These are phyloP conservation scores for Laguncularia racemosa DNA, from an alignment of 345 rosid species.

Conservation along the genomic window DNA sequence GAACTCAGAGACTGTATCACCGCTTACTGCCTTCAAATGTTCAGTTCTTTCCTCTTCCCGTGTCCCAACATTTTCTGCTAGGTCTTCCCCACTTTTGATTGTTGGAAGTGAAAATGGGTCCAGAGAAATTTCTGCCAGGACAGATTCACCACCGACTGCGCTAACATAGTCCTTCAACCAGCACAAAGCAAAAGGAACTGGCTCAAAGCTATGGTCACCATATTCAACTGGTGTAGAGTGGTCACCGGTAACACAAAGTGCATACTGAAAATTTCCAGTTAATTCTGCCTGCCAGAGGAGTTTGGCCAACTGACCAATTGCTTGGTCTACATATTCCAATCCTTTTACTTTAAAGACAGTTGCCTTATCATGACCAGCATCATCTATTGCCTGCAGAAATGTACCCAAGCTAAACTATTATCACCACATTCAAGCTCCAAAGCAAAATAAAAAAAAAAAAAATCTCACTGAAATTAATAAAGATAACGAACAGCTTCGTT, in stretches of 20 bases:
- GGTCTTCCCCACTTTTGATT: conserved; percentile 33
- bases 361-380: conserved; percentile 96
- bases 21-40: conserved; percentile 27
- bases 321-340: conserved; percentile 79
- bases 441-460: no score
- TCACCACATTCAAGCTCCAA: neutral
- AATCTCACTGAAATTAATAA: no score
- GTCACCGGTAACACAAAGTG: conserved; percentile 82
- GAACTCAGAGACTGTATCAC: conserved; percentile 74
- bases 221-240: conserved; percentile 96
- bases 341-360: conserved; percentile 73
- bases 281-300: conserved; percentile 78
- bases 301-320: conserved; percentile 75
- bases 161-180: conserved; percentile 58
- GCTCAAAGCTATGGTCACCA: conserved; percentile 94
- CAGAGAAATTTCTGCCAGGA: conserved; percentile 43
- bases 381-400: conserved; percentile 76
- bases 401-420: neutral
- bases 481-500: no score
- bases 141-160: conserved; percentile 67
- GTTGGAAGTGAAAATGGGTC: conserved; percentile 85
- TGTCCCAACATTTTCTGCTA: conserved; percentile 12
- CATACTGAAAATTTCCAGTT: conserved; percentile 48
- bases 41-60: conserved; percentile 15
- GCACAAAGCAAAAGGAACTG: conserved; percentile 81